Evolutionary conservation across 163 green algal species (phyloP).

Genomic region (Chlorella variabilis): DNA sequence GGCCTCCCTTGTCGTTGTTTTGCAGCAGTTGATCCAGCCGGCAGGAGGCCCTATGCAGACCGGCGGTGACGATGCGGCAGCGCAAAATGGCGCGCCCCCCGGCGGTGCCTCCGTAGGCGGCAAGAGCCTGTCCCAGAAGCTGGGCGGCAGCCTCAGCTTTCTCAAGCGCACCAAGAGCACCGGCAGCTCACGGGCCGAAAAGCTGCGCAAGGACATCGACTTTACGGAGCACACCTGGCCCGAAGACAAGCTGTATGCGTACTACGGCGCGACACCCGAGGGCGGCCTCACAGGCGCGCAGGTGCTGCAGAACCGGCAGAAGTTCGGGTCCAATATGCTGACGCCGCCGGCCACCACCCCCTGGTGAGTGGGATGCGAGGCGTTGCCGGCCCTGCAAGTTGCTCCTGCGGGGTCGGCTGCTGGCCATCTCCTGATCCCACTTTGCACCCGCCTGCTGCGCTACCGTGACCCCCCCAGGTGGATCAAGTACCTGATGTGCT

Average conservation of each 20-base stretch:
- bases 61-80: neutral
- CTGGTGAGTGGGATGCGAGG: no score
- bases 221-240: conserved; percentile 62
- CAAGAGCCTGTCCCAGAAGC: conserved; percentile 29
- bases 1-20: no score
- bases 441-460: neutral
- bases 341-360: conserved; percentile 62
- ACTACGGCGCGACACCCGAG: conserved; percentile 49
- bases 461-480: no score
- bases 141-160: conserved; percentile 12
- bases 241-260: conserved; percentile 56
- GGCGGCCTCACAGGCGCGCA: conserved; percentile 52
- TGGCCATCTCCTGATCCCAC: no score
- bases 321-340: conserved; percentile 70
- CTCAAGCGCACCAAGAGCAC: neutral
- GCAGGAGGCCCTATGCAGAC: neutral
- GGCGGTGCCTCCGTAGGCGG: neutral
- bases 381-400: no score
- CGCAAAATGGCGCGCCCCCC: neutral
- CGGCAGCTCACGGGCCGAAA: conserved; percentile 27
- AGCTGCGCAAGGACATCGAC: conserved; percentile 45
- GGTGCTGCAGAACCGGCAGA: conserved; percentile 56
- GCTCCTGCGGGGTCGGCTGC: no score
- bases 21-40: no score
- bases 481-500: conserved; percentile 79